These are phyloP conservation scores for Coelastrella sp. DNA, from an alignment of 139 green algal species.

Conservation along the genomic window DNA sequence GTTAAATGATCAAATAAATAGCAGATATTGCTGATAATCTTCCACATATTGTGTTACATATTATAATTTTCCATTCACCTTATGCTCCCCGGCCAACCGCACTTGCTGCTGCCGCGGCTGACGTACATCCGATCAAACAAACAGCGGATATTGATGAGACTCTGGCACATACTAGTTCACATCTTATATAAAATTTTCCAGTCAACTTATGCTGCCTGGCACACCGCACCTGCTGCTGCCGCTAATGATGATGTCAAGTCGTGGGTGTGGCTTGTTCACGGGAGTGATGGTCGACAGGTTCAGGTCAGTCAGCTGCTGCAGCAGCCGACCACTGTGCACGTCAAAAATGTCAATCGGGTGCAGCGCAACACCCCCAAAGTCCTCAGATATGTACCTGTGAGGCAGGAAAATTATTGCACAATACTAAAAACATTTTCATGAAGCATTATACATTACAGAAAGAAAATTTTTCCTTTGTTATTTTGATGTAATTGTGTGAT, in stretches of 20 bases:
- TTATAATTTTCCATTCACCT: too few species aligned
- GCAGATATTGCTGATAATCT: too few species aligned
- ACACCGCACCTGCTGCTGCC: conserved; percentile 59
- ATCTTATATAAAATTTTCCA: too few species aligned
- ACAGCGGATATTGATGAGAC: too few species aligned
- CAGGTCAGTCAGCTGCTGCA: conserved; percentile 75
- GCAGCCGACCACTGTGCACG: conserved; percentile 65
- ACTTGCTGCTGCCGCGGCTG: too few species aligned
- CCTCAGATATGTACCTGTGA: conserved; percentile 90
- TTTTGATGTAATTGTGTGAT: not conserved
- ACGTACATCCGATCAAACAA: too few species aligned
- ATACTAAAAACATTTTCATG: too few species aligned
- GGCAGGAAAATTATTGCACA: not conserved
- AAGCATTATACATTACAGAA: not conserved
- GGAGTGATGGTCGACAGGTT: conserved; percentile 90
- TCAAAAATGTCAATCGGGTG: conserved; percentile 93
- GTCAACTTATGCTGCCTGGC: not conserved
- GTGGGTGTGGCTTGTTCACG: conserved; percentile 89
- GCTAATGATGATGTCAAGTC: conserved; percentile 73
- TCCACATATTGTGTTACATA: too few species aligned
- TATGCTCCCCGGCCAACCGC: too few species aligned
- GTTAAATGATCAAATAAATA: too few species aligned
- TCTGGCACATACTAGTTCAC: too few species aligned
- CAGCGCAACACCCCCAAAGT: conserved; percentile 84
- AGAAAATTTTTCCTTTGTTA: not conserved